Base-by-base conservation (phyloP, 441 rosid species). In the Erysimum cheiri region DNA sequence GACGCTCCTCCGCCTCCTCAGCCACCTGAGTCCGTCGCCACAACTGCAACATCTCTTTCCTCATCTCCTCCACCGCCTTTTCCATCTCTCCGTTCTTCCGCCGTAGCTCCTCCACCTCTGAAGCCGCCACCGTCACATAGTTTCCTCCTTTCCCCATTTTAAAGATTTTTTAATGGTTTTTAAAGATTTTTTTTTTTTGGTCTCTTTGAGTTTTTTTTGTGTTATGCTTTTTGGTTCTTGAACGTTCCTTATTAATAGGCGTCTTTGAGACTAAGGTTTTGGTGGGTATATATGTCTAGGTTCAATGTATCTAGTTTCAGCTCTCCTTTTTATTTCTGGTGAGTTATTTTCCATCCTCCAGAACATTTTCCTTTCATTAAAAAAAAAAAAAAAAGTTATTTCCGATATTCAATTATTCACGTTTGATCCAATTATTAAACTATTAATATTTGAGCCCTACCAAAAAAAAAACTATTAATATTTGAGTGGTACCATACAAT, bases 1-100 rank as follows among this genome's bases (percentile, higher is more conserved):
- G 84, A 67, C 84, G 75, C 80, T 90, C 96, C 85, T 88, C 96
- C 0, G 87, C 98, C 49, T 90, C 96, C 78, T 90, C 96, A 3
- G 89, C 92, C 67, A 88, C 82, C 39, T 85, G 70, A 8, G 91
- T 78, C 63, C 89, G 71, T 64, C 81, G 78, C 84, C 78, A 79
- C 0, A 87, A 35, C 74, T 70, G 74, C 33, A 71, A 67, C 12
- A 92, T 82, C 83, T 90, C 94, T 54, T 43, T 44, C 75, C 67
- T 85, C 85, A 80, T 82, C 14, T 81, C 91, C 80, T 92, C 96
- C 64, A 88, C 84, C 31, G 76, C 84, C 33, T 71, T 76, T 72
- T 89, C 97, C 68, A 89, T 80, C 78, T 85, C 93, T 71, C 80
- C 86, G 69, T 85, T 88, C 64, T 80, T 83, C 82, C 66, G 72